Evolutionary conservation across 2,329 filamentous ascomycete species (phyloP), one percentile per base, ranked within the genome.

Genomic region (Stachybotrys elegans): DNA sequence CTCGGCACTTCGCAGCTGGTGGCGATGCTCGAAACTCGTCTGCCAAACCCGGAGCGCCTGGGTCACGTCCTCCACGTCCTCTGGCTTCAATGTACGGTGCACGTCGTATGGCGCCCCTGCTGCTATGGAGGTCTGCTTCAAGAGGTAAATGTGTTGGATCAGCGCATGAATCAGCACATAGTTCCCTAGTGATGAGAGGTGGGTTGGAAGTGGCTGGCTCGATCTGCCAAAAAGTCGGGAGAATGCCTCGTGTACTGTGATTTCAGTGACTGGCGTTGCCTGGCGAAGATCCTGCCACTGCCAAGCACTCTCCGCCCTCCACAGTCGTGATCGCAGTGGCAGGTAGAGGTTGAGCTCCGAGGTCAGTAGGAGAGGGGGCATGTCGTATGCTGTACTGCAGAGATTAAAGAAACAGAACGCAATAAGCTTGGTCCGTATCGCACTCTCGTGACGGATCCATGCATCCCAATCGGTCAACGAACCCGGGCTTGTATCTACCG

Each of bases 111-210:
- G 68, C 3, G 72, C 68, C 1, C 70, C 65, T 2, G 68, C 61
- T 3, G 70, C 69, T 40, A 81, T 72, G 0, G 74, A 78, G 0
- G 78, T 80, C 54, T 84, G 79, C 52, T 84, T 84, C 19, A 86
- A 61, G 29, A 87, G 69, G 57, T 83, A 88, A 14, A 88, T 82
- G 48, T 87, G 83, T 53, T 88, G 84, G 11, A 88, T 75, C 20
- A 89, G 60, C 4, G 83, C 83, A 54, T 88, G 83, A 4, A 88
- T 83, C 25, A 89, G 68, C 7, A 86, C 76, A 51, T 88, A 87
- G 53, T 84, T 84, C 1, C 83, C 84, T 6, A 86, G 62, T 0
- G 80, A 79, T 0, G 78, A 79, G 44, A 79, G 67, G 36, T 73
- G 71, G 1, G 69, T 62, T 1, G 72, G 71, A 1, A 75, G 66